A percentile compares a stretch with the other conserved stretches of the same genome.
Evolutionary conservation across 345 rosid genomes (phyloP).

Genomic region (Lumnitzera racemosa): DNA sequence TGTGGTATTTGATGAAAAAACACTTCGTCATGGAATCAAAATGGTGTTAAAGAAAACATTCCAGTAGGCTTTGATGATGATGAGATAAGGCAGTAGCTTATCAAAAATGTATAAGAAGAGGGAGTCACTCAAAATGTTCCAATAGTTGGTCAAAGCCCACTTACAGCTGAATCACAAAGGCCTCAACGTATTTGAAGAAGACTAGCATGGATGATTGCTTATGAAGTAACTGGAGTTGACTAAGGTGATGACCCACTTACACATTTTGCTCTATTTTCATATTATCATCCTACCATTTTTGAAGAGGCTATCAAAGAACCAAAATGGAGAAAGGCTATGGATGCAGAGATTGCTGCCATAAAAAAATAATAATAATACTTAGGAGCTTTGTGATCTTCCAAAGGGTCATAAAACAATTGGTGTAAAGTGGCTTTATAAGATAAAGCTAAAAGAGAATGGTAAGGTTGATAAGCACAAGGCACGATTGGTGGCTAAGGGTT

Average conservation of each 20-base stretch:
- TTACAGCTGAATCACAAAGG: no score
- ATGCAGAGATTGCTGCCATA: not conserved
- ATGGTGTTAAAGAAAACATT: no score
- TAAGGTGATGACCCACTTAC: not conserved
- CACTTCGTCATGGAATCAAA: no score
- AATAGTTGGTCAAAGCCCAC: no score
- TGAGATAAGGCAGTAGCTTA: no score
- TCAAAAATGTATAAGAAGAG: no score
- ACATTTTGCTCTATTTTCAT: constrained; percentile 1
- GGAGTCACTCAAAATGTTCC: no score
- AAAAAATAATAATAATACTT: constrained; percentile 1
- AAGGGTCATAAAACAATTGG: not conserved
- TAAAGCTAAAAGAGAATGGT: not conserved
- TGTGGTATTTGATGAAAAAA: constrained; percentile 1
- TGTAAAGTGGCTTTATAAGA: constrained; percentile 5
- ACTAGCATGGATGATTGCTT: not conserved
- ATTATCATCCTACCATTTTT: not conserved
- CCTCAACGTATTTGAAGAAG: no score
- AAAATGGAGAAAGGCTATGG: not conserved
- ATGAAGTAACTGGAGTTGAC: not conserved
- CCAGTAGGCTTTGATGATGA: no score
- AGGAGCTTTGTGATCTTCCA: not conserved
- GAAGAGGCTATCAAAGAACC: not conserved
- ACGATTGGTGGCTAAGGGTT: not conserved
- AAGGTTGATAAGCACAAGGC: not conserved